Percentiles rank a stretch among this genome's conserved stretches.
Evolutionary conservation across 805 yeast species (phyloP).

Genomic region (Starmerella stellata): DNA sequence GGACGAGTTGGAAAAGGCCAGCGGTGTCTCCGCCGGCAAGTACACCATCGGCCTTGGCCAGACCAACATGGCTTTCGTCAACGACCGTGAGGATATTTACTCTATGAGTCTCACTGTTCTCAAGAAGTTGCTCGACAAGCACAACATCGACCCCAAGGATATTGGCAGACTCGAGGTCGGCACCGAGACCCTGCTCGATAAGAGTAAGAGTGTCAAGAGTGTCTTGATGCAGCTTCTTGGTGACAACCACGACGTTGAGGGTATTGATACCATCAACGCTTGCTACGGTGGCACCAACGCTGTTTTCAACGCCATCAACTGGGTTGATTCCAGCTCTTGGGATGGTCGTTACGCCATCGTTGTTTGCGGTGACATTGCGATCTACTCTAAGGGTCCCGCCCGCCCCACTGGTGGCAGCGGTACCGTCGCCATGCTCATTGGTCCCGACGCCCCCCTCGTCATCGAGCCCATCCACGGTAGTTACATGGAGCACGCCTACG

Average conservation of each 20-base stretch:
- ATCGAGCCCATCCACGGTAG: constrained; percentile 81
- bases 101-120: constrained; percentile 84
- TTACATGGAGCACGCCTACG: constrained; percentile 92
- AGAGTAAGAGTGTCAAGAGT: constrained; percentile 90
- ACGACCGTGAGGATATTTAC: constrained; percentile 93
- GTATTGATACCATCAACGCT: constrained; percentile 88
- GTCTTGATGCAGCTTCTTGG: constrained; percentile 87
- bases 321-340: constrained; percentile 94
- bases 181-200: constrained; percentile 90
- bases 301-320: constrained; percentile 77
- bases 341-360: constrained; percentile 97
- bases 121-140: constrained; percentile 56
- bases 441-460: constrained; percentile 94
- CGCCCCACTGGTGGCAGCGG: constrained; percentile 99
- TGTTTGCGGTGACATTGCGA: constrained; percentile 94
- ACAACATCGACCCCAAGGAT: constrained; percentile 58
- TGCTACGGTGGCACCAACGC: constrained; percentile 98
- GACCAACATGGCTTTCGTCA: constrained; percentile 92
- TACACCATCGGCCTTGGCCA: constrained; percentile 98
- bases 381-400: constrained; percentile 91
- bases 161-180: constrained; percentile 96
- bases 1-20: constrained; percentile 65
- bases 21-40: constrained; percentile 81
- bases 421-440: constrained; percentile 80
- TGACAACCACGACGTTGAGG: constrained; percentile 81